Conservation (phyloP, 1,139 yeast genomes). For the Saccharomyces hybrid region DNA sequence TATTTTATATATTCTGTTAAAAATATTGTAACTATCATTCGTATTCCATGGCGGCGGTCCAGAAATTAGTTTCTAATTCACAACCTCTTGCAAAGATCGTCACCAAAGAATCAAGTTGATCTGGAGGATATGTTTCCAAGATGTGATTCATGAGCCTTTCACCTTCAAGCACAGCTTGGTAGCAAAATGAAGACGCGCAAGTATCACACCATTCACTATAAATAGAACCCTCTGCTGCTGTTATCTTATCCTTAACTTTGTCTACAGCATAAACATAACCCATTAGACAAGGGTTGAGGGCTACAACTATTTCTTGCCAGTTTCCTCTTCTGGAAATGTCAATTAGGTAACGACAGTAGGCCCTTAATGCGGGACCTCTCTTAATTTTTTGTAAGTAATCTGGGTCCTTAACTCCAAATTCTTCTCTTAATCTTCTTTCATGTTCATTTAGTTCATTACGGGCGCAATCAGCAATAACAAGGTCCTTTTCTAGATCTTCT, state of each 20-base stretch:
- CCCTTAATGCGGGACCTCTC: conserved; percentile 50
- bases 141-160: conserved; percentile 41
- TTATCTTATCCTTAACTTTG: conserved; percentile 16
- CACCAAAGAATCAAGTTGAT: conserved; percentile 44
- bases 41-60: conserved; percentile 41
- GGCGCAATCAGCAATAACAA: conserved; percentile 45
- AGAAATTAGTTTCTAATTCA: conserved; percentile 52
- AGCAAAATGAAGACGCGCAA: conserved; percentile 52
- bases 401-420: conserved; percentile 38
- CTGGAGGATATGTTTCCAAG: conserved; percentile 32
- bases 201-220: conserved; percentile 51
- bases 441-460: conserved; percentile 53
- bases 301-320: conserved; percentile 58
- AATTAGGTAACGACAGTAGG: conserved; percentile 54
- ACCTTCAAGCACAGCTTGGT: conserved; percentile 45
- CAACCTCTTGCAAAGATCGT: conserved; percentile 54
- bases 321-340: conserved; percentile 48
- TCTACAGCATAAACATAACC: conserved; percentile 53
- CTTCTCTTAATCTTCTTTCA: conserved; percentile 39
- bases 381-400: conserved; percentile 37
- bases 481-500: conserved; percentile 45
- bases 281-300: conserved; percentile 68
- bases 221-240: conserved; percentile 34
- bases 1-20: too few species aligned
- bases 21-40: not conserved